Evolutionary conservation across 768 basidiomycete genomes (phyloP).

Genomic region (Auriculariales sp.): DNA sequence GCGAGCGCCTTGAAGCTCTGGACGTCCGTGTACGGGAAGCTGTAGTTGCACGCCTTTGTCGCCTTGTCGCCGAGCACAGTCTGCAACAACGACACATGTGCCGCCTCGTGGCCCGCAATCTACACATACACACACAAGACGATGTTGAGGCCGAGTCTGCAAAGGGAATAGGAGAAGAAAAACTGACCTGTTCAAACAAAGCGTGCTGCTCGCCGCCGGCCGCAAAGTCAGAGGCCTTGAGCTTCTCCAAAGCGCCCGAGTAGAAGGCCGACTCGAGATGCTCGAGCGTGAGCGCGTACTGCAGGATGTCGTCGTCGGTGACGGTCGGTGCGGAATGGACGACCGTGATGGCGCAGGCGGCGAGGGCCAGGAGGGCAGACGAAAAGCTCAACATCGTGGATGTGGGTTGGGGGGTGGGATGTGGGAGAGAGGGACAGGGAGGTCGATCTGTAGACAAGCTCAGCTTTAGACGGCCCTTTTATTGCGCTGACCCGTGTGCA

Average conservation of each 20-base stretch:
- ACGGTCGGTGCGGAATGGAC: not conserved
- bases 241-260: not conserved
- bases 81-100: conserved; percentile 40
- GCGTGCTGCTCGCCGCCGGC: not conserved
- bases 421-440: no score
- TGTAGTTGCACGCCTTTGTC: conserved; percentile 41
- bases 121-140: conserved; percentile 23
- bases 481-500: no score
- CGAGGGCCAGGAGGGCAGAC: not conserved
- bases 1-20: conserved; percentile 29
- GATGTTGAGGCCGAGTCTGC: not conserved
- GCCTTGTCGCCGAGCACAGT: conserved; percentile 28
- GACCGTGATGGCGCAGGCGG: not conserved
- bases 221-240: not conserved
- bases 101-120: conserved; percentile 37
- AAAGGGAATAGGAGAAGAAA: not conserved
- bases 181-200: not conserved
- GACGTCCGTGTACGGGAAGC: conserved; percentile 33
- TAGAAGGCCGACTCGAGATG: conserved; percentile 10
- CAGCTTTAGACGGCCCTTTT: no score
- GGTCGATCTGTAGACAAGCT: no score
- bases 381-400: no score
- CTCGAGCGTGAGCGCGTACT: conserved; percentile 11
- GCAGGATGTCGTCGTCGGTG: conserved; percentile 6
- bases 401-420: no score